These are phyloP conservation scores for Plenodomus tracheiphilus DNA, from an alignment of 2,329 filamentous ascomycete genomes.

Conservation along the genomic window DNA sequence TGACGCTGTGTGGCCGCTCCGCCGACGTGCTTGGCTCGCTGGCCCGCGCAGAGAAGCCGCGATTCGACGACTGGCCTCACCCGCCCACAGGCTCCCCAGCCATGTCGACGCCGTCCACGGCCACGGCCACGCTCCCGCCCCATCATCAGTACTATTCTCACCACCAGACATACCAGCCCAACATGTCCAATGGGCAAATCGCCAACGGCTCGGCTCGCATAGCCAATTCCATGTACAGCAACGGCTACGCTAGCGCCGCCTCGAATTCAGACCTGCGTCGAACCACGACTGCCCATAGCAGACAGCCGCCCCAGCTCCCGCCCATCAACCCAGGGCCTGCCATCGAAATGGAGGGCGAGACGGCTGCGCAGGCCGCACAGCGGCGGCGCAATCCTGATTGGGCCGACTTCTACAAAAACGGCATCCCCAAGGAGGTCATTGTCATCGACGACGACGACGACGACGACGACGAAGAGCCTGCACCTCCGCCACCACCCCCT, in stretches of 20 bases:
- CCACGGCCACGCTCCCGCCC: slow-evolving; percentile 47
- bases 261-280: slow-evolving; percentile 43
- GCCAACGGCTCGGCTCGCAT: slow-evolving; percentile 37
- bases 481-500: slow-evolving; percentile 19
- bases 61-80: slow-evolving; percentile 31
- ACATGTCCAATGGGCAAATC: slow-evolving; percentile 41
- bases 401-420: slow-evolving; percentile 50
- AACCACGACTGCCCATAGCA: slow-evolving; percentile 37
- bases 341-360: slow-evolving; percentile 29
- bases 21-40: slow-evolving; percentile 17
- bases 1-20: slow-evolving; percentile 15
- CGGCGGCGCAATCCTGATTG: slow-evolving; percentile 43
- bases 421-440: slow-evolving; percentile 55
- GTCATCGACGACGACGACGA: slow-evolving; percentile 56
- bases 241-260: slow-evolving; percentile 43
- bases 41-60: slow-evolving; percentile 25
- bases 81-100: slow-evolving; percentile 27
- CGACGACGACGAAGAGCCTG: slow-evolving; percentile 52
- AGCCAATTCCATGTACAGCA: slow-evolving; percentile 45
- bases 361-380: slow-evolving; percentile 15
- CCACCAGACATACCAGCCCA: slow-evolving; percentile 42
- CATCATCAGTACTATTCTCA: slow-evolving; percentile 48
- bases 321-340: slow-evolving; percentile 25
- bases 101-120: slow-evolving; percentile 51
- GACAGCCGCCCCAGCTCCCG: slow-evolving; percentile 39